Percentiles rank a stretch among this genome's conserved stretches.
phyloP scores from a whole-genome alignment of 2,329 filamentous ascomycete genomes.

The Pleoardoris graminearum region DNA sequence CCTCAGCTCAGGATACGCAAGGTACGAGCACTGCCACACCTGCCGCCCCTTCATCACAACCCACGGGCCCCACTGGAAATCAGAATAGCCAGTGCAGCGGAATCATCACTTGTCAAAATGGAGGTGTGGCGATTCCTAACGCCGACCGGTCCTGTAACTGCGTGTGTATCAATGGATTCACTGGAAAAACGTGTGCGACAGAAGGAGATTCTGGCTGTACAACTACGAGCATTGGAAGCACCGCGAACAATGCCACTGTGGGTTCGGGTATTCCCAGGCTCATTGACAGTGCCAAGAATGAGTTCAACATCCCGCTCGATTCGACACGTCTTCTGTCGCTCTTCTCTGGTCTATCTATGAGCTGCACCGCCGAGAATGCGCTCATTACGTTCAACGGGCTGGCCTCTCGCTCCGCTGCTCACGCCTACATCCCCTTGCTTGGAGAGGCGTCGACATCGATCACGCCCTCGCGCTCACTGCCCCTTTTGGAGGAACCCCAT shows the following conservation, averaged over 20 bases:
- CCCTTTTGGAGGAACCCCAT: constrained; percentile 30
- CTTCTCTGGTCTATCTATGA: constrained; percentile 74
- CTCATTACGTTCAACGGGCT: constrained; percentile 77
- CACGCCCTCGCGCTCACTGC: constrained; percentile 28
- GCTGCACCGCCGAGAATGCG: constrained; percentile 83
- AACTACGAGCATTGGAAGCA: constrained; percentile 51
- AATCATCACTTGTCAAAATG: constrained; percentile 72
- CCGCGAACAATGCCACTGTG: constrained; percentile 66
- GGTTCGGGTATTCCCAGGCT: constrained; percentile 78
- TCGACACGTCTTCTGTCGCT: constrained; percentile 70
- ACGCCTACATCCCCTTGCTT: constrained; percentile 23
- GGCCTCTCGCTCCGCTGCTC: constrained; percentile 32
- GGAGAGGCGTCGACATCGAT: constrained; percentile 19
- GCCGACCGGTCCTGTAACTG: constrained; percentile 72
- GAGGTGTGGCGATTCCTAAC: constrained; percentile 73
- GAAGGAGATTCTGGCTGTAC: constrained; percentile 59
- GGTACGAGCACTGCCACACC: constrained; percentile 30
- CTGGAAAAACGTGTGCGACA: constrained; percentile 62
- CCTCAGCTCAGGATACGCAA: constrained; percentile 23
- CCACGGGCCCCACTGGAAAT: constrained; percentile 23
- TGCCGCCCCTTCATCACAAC: constrained; percentile 18
- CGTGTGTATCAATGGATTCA: constrained; percentile 87
- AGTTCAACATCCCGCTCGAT: constrained; percentile 78
- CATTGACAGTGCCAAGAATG: constrained; percentile 64
- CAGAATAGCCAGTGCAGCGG: constrained; percentile 57